Conservation (phyloP, 306 rosid genomes). For the Malus fusca region DNA sequence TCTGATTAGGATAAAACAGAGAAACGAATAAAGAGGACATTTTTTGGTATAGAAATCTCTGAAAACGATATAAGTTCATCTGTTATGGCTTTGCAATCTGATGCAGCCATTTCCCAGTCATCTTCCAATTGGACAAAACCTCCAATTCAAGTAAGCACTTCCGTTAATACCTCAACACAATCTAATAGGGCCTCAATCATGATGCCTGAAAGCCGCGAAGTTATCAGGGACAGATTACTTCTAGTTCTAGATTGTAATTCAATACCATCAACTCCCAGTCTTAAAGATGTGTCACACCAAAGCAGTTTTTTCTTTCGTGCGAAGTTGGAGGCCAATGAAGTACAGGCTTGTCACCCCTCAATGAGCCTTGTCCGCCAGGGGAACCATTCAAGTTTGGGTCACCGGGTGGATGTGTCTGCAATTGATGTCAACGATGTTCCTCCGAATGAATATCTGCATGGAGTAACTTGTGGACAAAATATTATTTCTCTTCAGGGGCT, state of each 20-base stretch:
- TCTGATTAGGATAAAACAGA: conserved; percentile 3
- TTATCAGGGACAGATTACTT: conserved; percentile 24
- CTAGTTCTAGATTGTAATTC: conserved; percentile 32
- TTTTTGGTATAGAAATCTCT: conserved; percentile 36
- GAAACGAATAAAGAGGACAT: conserved; percentile 30
- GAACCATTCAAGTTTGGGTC: no score
- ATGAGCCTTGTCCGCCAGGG: conserved; percentile 24
- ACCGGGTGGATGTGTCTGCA: no score
- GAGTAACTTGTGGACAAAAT: conserved; percentile 6
- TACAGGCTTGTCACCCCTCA: conserved; percentile 32
- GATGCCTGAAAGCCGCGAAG: conserved; percentile 8
- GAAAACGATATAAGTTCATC: conserved; percentile 35
- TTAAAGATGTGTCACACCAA: conserved; percentile 22
- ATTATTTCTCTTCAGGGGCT: neutral
- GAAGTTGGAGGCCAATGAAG: conserved; percentile 39
- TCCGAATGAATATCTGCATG: no score
- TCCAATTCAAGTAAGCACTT: conserved; percentile 34
- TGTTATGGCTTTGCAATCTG: conserved; percentile 29
- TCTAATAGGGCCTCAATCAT: conserved; percentile 19
- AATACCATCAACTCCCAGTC: conserved; percentile 28
- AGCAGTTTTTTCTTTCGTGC: conserved; percentile 32
- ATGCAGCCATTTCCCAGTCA: conserved; percentile 36
- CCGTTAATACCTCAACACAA: conserved; percentile 21
- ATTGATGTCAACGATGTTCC: no score
- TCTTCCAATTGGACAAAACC: conserved; percentile 50